A percentile compares a stretch with the other conserved stretches of the same genome.
phyloP scores from a whole-genome alignment of 352 stramenopile genomes.

The Globisporangium apiculatum region DNA sequence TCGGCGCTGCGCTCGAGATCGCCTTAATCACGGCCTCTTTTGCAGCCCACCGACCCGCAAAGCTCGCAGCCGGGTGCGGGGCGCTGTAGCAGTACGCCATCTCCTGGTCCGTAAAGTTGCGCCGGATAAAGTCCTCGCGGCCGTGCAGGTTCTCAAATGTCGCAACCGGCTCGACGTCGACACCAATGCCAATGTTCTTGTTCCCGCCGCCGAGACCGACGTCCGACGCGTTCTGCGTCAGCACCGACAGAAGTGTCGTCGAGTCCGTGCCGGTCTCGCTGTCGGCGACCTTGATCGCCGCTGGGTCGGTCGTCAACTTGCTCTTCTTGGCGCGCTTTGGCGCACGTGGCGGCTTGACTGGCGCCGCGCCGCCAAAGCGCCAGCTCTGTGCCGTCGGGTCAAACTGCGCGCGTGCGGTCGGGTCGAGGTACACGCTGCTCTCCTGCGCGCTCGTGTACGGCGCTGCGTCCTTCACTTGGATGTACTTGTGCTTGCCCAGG shows the following conservation, averaged over 20 bases:
- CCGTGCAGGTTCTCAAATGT: conserved; percentile 75
- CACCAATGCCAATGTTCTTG: conserved; percentile 57
- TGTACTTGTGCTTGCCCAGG: conserved; percentile 61
- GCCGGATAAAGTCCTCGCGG: conserved; percentile 77
- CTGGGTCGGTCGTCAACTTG: not conserved
- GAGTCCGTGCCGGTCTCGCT: conserved; percentile 17
- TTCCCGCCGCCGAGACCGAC: conserved; percentile 22
- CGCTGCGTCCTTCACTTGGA: conserved; percentile 77
- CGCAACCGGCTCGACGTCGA: conserved; percentile 80
- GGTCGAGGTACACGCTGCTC: conserved; percentile 82
- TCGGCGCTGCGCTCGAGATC: conserved; percentile 69
- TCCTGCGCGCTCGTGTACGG: conserved; percentile 79
- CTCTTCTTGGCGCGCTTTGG: conserved; percentile 17
- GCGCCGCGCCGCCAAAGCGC: conserved; percentile 42
- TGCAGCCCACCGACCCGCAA: conserved; percentile 82
- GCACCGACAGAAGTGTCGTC: conserved; percentile 42
- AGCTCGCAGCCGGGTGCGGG: conserved; percentile 75
- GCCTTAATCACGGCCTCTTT: conserved; percentile 90
- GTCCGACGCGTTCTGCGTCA: conserved; percentile 41
- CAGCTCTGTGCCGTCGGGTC: conserved; percentile 59
- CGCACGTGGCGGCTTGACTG: conserved; percentile 40
- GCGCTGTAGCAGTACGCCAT: conserved; percentile 79
- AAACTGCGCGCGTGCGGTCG: conserved; percentile 67
- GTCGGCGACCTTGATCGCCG: not conserved
- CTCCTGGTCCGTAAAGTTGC: conserved; percentile 88